A percentile compares a stretch with the other conserved stretches of the same genome.
Evolutionary conservation across 148 eudicot species (phyloP).

Genomic region (Dianthus caryophyllus): DNA sequence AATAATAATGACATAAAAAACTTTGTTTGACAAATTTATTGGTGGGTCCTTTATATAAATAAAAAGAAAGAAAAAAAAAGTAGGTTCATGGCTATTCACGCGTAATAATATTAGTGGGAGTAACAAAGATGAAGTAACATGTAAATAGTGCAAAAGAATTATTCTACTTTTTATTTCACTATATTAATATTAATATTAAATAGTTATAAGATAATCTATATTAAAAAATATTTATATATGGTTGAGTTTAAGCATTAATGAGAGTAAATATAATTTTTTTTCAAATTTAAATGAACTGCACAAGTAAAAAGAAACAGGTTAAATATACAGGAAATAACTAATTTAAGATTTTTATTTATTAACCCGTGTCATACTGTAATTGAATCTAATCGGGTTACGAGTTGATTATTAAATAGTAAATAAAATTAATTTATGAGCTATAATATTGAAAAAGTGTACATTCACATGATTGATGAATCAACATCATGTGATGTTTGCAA

Average conservation of each 20-base stretch:
- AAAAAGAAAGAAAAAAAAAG: slow-evolving; percentile 23
- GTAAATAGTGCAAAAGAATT: not conserved
- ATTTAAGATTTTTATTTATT: no score
- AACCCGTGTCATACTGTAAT: no score
- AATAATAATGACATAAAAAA: slow-evolving; percentile 28
- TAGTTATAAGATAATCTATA: no score
- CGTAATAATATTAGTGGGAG: slow-evolving; percentile 29
- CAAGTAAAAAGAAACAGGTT: no score
- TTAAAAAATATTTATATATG: no score
- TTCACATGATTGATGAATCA: slow-evolving; percentile 12
- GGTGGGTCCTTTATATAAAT: slow-evolving; percentile 19
- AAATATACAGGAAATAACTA: no score
- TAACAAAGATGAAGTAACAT: not conserved
- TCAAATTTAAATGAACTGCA: no score
- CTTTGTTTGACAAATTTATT: slow-evolving; percentile 28
- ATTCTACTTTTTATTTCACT: slow-evolving; percentile 2
- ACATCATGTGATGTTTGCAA: slow-evolving; percentile 5
- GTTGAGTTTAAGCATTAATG: no score
- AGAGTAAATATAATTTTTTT: no score
- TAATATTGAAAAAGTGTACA: not conserved
- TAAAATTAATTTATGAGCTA: no score
- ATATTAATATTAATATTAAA: not conserved
- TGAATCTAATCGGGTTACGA: no score
- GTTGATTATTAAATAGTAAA: no score
- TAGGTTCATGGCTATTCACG: slow-evolving; percentile 19